Evolutionary conservation across 2,329 filamentous ascomycete genomes (phyloP), one percentile per base, ranked within the genome.

Genomic region (Aureobasidium leucospermi): DNA sequence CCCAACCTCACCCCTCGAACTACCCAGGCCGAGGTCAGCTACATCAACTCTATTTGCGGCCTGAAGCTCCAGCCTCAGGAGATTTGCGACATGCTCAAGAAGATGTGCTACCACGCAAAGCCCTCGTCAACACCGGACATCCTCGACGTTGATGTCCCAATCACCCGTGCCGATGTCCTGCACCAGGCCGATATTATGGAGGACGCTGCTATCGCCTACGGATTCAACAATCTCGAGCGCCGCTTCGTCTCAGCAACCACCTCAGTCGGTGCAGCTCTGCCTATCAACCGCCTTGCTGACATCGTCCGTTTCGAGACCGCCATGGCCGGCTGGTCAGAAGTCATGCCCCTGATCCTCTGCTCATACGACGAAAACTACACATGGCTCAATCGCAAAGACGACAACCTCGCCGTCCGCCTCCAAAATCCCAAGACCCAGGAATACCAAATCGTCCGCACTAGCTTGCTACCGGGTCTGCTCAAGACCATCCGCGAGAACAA

Each of bases 151-250:
- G 82, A 86, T 38, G 84, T 97, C 28, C 94, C 94, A 8, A 85
- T 92, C 34, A 97, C 92, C 48, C 85, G 94, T 63, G 93, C 94
- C 49, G 94, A 99, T 73, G 87, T 99, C 43, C 85, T 99, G 34
- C 94, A 99, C 74, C 89, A 96, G 71, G 95, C 91, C 68, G 94
- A 99, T 72, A 89, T 99, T 66, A 99, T 99, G 93, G 94, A 99
- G 77, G 95, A 99, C 71, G 86, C 95, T 19, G 94, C 91, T 42
- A 94, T 99, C 65, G 91, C 90, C 57, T 96, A 97, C 73, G 94
- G 95, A 65, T 99, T 96, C 83, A 99, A 99, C 81, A 90, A 89
- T 64, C 86, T 99, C 16, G 92, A 93, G 1, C 87, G 91, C 56
- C 85, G 87, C 51, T 90, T 93, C 69, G 91, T 92, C 8, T 91